A percentile compares a stretch with the other conserved stretches of the same genome.
Evolutionary conservation across 768 basidiomycete genomes (phyloP).

Genomic region (Leccinum disarticulatum): DNA sequence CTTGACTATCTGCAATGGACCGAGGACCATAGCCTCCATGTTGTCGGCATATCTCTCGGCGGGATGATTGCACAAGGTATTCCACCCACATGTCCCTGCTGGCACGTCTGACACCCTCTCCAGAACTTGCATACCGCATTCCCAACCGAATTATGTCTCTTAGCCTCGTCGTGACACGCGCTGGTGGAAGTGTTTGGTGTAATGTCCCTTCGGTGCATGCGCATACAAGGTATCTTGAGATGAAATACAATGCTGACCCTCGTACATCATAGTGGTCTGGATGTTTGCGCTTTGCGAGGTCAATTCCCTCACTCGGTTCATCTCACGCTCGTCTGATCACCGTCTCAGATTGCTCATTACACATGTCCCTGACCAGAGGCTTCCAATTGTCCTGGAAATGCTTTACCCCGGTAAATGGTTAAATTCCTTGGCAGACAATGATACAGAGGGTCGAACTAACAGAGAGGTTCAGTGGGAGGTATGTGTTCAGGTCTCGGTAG

Average conservation of each 20-base stretch:
- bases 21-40: slow-evolving; percentile 54
- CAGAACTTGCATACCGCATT: slow-evolving; percentile 69
- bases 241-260: background rate
- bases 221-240: background rate
- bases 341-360: slow-evolving; percentile 35
- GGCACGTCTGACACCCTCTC: background rate
- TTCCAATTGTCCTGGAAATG: slow-evolving; percentile 53
- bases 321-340: slow-evolving; percentile 7
- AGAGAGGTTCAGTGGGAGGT: slow-evolving; percentile 59
- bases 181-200: slow-evolving; percentile 55
- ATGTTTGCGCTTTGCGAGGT: slow-evolving; percentile 37
- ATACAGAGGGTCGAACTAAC: slow-evolving; percentile 62
- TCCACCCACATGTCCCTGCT: background rate
- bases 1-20: slow-evolving; percentile 77
- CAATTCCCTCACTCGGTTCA: background rate
- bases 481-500: slow-evolving; percentile 5
- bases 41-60: slow-evolving; percentile 76
- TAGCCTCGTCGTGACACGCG: slow-evolving; percentile 65
- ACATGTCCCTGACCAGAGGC: slow-evolving; percentile 45
- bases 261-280: slow-evolving; percentile 40
- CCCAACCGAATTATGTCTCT: slow-evolving; percentile 68
- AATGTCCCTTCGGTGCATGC: slow-evolving; percentile 64
- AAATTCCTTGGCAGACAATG: slow-evolving; percentile 47
- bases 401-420: slow-evolving; percentile 66
- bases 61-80: slow-evolving; percentile 84